phyloP scores from a whole-genome alignment of 257 asterid species.

The Henckelia pumila region DNA sequence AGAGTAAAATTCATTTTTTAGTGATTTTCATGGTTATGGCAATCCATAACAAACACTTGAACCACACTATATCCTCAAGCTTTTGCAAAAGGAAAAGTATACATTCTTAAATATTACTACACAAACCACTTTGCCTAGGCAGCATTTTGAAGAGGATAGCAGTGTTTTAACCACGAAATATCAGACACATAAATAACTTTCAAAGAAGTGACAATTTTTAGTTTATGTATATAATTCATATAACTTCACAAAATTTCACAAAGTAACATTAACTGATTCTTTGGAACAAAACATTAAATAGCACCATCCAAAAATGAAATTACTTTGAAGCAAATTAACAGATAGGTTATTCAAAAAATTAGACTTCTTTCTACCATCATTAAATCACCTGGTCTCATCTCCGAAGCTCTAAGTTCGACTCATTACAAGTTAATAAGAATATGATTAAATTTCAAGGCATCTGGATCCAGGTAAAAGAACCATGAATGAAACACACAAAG shows the following conservation, averaged over 20 bases:
- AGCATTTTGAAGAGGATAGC: background rate
- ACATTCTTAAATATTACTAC: background rate
- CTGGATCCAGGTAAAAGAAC: constrained; percentile 19
- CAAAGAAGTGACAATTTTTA: background rate
- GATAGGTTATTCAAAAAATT: background rate
- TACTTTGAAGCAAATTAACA: background rate
- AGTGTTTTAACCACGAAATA: background rate
- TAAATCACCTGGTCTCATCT: background rate
- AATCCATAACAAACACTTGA: constrained; percentile 11
- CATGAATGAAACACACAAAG: constrained; percentile 21
- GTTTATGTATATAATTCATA: background rate
- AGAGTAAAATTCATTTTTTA: constrained; percentile 19
- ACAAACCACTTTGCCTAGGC: constrained; percentile 1
- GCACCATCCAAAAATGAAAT: background rate
- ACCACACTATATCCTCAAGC: constrained; percentile 16
- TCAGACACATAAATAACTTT: background rate
- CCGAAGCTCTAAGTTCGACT: constrained; percentile 3
- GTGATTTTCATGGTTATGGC: constrained; percentile 7
- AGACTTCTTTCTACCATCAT: too few relatives aligned
- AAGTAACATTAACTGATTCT: too few relatives aligned
- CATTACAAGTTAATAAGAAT: constrained; percentile 4
- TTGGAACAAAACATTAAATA: background rate
- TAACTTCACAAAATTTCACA: background rate
- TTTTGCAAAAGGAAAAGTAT: background rate
- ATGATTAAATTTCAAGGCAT: background rate